Conservation (phyloP, 495 filamentous ascomycete genomes). For the Aspergillus olivimuriae region DNA sequence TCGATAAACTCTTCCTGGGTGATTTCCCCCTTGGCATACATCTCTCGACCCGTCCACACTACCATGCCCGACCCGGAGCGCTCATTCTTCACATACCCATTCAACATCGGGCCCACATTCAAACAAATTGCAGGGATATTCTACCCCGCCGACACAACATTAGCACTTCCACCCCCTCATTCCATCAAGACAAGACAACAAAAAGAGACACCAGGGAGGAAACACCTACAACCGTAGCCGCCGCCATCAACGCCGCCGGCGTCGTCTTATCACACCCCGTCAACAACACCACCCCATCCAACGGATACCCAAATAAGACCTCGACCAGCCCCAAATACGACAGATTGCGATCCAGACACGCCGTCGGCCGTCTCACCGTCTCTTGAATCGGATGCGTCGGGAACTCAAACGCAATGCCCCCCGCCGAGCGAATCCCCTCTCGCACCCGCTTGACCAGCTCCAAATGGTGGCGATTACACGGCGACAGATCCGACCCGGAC, state of each 20-base stretch:
- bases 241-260: constrained; percentile 51
- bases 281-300: constrained; percentile 50
- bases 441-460: constrained; percentile 47
- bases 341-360: constrained; percentile 48
- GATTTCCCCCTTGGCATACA: constrained; percentile 47
- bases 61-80: constrained; percentile 43
- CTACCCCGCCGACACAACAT: constrained; percentile 10
- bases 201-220: neutral
- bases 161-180: neutral
- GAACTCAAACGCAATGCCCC: constrained; percentile 51
- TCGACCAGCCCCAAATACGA: constrained; percentile 48
- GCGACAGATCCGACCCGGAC: constrained; percentile 48
- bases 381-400: constrained; percentile 53
- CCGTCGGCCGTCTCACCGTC: constrained; percentile 42
- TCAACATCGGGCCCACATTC: constrained; percentile 52
- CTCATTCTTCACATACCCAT: constrained; percentile 40
- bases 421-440: constrained; percentile 47
- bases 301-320: constrained; percentile 44
- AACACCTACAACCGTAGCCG: constrained; percentile 43
- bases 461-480: constrained; percentile 49
- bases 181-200: too few species aligned
- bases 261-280: constrained; percentile 56
- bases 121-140: constrained; percentile 51
- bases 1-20: constrained; percentile 43
- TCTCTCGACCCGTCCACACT: constrained; percentile 47